A percentile compares a stretch with the other conserved stretches of the same genome.
These are phyloP conservation scores for Echinochloa phyllopogon DNA, from an alignment of 176 grass and related monocot genomes.

Conservation along the genomic window DNA sequence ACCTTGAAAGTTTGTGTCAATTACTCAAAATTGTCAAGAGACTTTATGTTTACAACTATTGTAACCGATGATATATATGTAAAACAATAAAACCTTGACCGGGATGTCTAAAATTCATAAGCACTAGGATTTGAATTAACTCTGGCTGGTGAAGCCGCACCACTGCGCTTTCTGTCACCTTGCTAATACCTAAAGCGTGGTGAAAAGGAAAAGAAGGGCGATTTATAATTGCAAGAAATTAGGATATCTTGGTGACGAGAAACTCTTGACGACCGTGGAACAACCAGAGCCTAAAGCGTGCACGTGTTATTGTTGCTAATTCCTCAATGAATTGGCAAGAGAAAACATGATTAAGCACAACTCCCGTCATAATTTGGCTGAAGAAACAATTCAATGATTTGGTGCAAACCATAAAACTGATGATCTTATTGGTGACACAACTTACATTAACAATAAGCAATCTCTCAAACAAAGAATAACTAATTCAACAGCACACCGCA, in stretches of 20 bases:
- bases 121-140: too few species aligned
- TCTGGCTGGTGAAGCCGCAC: too few species aligned
- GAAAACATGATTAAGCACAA: neutral
- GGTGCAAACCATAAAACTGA: neutral
- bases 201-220: neutral
- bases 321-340: neutral
- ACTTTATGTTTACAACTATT: too few species aligned
- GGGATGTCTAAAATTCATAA: too few species aligned
- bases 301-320: neutral
- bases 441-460: neutral
- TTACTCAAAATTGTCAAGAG: too few species aligned
- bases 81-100: too few species aligned
- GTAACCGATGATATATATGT: too few species aligned
- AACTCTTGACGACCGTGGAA: neutral
- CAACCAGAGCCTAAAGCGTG: neutral
- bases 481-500: slow-evolving; percentile 1
- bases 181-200: too few species aligned
- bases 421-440: neutral
- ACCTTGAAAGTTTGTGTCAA: too few species aligned
- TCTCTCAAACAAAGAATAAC: neutral
- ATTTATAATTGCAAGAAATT: neutral
- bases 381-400: neutral
- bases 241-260: neutral
- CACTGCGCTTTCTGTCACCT: too few species aligned
- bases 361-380: neutral